Evolutionary conservation across 495 filamentous ascomycete genomes (phyloP), one percentile per base, ranked within the genome.

Genomic region (Hypomontagnella submonticulosa): DNA sequence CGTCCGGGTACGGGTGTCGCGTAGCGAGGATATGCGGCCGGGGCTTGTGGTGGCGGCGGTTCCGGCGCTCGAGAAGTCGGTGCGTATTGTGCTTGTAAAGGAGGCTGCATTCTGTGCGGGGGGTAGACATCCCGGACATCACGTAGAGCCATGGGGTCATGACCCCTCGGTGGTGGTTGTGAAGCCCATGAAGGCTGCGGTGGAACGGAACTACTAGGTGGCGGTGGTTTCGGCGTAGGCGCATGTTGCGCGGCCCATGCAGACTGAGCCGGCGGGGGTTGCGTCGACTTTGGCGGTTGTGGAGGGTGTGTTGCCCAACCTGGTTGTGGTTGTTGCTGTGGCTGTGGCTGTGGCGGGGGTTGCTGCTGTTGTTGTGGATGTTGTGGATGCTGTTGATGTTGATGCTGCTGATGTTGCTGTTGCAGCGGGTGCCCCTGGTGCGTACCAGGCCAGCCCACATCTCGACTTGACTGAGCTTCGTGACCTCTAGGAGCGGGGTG

Each of bases 221-320:
- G 66, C 4, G 71, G 70, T 2, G 77, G 75, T 57, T 81, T 82
- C 11, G 75, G 61, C 41, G 75, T 70, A 16, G 69, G 71, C 12
- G 73, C 77, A 40, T 80, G 78, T 46, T 82, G 79, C 7, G 73
- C 71, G 5, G 67, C 80, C 81, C 81, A 83, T 10, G 78, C 74
- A 2, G 80, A 75, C 33, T 76, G 74, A 5, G 73, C 54, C 7
- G 75, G 73, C 18, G 72, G 73, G 3, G 75, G 71, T 57, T 80
- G 77, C 16, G 69, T 69, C 6, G 74, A 43, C 60, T 80, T 80
- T 7, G 79, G 73, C 3, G 76, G 75, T 10, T 71, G 71, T 30
- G 71, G 69, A 47, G 76, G 75, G 37, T 80, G 79, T 1, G 77
- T 69, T 4, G 73, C 57, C 52, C 71, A 74, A 18, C 59, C 36